A percentile compares a stretch with the other conserved stretches of the same genome.
Conservation (phyloP, 2,329 filamentous ascomycete genomes). For the Botrytis deweyae region DNA sequence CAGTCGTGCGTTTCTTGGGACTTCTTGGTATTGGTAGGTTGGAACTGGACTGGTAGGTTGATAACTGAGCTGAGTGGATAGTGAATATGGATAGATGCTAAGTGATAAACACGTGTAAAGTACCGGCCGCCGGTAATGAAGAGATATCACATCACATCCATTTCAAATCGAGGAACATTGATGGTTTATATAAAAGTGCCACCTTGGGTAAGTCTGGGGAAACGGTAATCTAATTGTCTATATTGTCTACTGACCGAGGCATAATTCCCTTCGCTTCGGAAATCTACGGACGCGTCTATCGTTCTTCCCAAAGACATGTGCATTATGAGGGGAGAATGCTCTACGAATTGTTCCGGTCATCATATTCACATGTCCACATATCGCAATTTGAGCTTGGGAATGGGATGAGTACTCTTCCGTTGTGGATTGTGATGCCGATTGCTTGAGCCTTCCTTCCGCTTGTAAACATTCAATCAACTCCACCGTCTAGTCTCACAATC, state of each 20-base stretch:
- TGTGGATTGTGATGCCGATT: background rate
- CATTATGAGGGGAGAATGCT: background rate
- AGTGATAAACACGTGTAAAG: conserved; percentile 1
- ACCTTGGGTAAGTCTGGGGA: conserved; percentile 6
- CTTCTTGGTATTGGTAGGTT: background rate
- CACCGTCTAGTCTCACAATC: conserved; percentile 4
- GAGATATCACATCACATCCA: background rate
- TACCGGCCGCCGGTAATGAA: background rate
- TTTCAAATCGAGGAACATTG: background rate
- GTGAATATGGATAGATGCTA: no score
- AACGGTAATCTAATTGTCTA: background rate
- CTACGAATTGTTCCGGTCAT: background rate
- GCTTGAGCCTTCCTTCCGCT: background rate
- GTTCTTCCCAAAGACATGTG: background rate
- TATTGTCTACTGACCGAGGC: background rate
- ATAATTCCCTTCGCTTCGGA: background rate
- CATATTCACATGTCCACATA: background rate
- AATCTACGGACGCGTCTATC: background rate
- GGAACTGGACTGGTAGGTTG: background rate
- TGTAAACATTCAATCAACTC: background rate
- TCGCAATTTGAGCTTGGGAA: background rate
- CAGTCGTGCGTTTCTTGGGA: conserved; percentile 13
- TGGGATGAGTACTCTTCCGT: background rate
- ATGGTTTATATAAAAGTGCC: background rate
- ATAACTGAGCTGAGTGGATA: background rate